phyloP scores from a whole-genome alignment of 179 eudicot species.

The Pouteria campechiana region DNA sequence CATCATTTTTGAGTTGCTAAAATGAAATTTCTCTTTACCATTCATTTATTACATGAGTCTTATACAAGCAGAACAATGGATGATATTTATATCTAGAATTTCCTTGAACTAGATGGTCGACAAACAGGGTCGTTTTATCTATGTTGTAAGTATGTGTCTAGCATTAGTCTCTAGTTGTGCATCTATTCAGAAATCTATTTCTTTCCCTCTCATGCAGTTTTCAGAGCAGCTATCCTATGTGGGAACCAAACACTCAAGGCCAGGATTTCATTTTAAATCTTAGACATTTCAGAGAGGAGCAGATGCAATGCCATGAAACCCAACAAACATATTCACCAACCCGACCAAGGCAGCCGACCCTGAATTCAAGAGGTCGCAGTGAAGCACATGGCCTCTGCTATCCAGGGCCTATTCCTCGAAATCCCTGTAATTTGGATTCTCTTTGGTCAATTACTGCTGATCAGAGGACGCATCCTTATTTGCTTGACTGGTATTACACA shows the following conservation, averaged over 20 bases:
- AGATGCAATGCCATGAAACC: conserved; percentile 21
- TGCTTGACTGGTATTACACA: conserved; percentile 75
- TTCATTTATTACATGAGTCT: too few relatives aligned
- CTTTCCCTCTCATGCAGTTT: conserved; percentile 39
- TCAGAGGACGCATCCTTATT: conserved; percentile 51
- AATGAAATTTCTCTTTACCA: too few relatives aligned
- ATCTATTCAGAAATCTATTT: too few relatives aligned
- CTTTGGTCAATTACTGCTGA: conserved; percentile 54
- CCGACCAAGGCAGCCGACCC: conserved; percentile 24
- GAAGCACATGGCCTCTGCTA: conserved; percentile 28
- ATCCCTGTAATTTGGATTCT: conserved; percentile 35
- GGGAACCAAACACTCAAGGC: conserved; percentile 75
- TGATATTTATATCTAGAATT: too few relatives aligned
- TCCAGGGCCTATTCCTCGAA: conserved; percentile 26
- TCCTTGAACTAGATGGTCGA: too few relatives aligned
- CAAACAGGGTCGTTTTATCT: too few relatives aligned
- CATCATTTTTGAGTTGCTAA: too few relatives aligned
- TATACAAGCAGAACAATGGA: neutral
- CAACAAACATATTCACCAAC: conserved; percentile 22
- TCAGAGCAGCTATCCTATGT: conserved; percentile 68
- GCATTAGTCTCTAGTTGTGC: too few relatives aligned
- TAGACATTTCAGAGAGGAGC: conserved; percentile 49
- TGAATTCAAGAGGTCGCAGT: conserved; percentile 20
- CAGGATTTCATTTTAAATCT: conserved; percentile 52
- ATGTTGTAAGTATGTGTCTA: too few relatives aligned